Conservation (phyloP, 176 grass and related monocot species). For the Neostapfia colusana region DNA sequence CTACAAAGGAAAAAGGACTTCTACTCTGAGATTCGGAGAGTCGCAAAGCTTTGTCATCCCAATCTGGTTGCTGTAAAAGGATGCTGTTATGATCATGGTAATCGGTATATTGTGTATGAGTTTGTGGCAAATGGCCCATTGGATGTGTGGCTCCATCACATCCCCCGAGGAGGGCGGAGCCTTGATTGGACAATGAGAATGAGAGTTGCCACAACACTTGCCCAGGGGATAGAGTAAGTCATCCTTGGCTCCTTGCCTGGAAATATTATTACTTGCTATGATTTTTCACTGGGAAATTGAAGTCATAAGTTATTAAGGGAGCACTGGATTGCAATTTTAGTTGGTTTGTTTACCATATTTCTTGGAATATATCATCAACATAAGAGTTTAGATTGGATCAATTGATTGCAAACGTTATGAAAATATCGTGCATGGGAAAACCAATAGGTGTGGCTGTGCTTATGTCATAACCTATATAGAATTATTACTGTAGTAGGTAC, state of each 20-base stretch:
- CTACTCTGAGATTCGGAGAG: slow-evolving; percentile 94
- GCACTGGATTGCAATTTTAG: neutral
- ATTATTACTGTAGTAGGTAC: neutral
- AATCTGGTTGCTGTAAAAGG: slow-evolving; percentile 91
- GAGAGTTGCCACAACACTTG: slow-evolving; percentile 95
- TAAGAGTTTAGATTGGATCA: neutral
- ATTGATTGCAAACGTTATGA: neutral
- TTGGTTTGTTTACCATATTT: neutral
- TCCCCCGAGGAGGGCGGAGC: slow-evolving; percentile 83
- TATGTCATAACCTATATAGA: slow-evolving; percentile 23
- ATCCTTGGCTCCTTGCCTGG: slow-evolving; percentile 21
- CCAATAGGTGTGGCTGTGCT: neutral
- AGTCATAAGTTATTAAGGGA: neutral
- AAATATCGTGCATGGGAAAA: slow-evolving; percentile 9
- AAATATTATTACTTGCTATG: slow-evolving; percentile 4
- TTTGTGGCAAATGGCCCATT: slow-evolving; percentile 94
- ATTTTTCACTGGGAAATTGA: neutral
- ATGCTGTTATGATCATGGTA: slow-evolving; percentile 94
- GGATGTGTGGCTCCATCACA: slow-evolving; percentile 95
- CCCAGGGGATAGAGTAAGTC: slow-evolving; percentile 97
- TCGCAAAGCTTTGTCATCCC: slow-evolving; percentile 91
- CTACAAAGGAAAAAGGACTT: slow-evolving; percentile 97
- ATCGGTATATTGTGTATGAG: slow-evolving; percentile 93
- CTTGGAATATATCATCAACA: neutral
- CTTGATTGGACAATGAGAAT: slow-evolving; percentile 96